Evolutionary conservation across 2,329 filamentous ascomycete species (phyloP), one percentile per base, ranked within the genome.

Genomic region (Thelonectria discophora): DNA sequence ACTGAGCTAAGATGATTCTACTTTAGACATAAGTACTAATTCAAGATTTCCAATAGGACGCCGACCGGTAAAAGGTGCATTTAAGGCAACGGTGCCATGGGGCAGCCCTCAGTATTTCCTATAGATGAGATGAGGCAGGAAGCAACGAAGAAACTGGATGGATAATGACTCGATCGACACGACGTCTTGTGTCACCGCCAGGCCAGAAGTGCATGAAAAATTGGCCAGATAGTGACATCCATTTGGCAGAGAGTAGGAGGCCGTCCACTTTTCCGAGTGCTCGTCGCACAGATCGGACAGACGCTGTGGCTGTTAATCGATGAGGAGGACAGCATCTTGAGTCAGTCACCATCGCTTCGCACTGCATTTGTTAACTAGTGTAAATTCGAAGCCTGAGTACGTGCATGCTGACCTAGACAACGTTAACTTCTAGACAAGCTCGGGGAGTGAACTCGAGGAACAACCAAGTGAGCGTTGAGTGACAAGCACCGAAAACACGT

Each of bases 181-280:
- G 54, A 21, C 27, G 40, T 46, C 53, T 53, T 55, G 58, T 60
- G 52, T 56, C 58, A 60, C 58, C 58, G 52, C 58, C 46, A 51
- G 27, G 20, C 48, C 48, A 40, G 34, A 32, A 56, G 37, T 17
- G 39, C 34, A 55, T 46, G n/a, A 24, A 18, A 40, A 34, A 32
- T 32, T n/a, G 6, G 11, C 45, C 21, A 17, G 8, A 17, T 3
- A 45, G 7, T 18, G 42, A 45, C 17, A 45, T 24, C 43, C 18
- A 48, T 27, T 30, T 30, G 27, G 8, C 27, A 42, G 46, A 37
- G 47, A 56, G 47, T 37, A 32, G 39, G 54, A 49, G 34, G 24
- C 12, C 42, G 20, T 18, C 42, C 42, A 45, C 42, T 45, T 45
- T 45, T 45, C 20, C 20, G 1, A 18, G 18, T 45, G 17, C 8